Conservation (phyloP, 108 stramenopile species). For the Cyclotella atomus region DNA sequence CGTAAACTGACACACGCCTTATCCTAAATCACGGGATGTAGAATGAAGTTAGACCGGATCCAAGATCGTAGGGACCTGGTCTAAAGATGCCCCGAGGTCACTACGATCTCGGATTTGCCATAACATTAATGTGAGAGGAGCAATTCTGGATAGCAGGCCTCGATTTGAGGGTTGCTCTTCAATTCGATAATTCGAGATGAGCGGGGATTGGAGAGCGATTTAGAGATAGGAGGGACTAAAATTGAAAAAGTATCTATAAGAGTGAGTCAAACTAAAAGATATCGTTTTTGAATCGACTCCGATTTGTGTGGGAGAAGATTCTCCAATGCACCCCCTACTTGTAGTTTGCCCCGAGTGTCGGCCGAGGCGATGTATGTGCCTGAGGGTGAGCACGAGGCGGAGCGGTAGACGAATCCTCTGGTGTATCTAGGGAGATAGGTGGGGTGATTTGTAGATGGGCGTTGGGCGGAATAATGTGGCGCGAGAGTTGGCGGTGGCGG, state of each 20-base stretch:
- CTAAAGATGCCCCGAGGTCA: neutral
- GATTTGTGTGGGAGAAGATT: too few relatives aligned
- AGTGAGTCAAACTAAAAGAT: neutral
- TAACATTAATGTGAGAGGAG: constrained; percentile 4
- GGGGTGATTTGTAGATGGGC: too few relatives aligned
- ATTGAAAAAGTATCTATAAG: neutral
- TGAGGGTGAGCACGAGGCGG: too few relatives aligned
- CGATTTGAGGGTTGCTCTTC: constrained; percentile 3
- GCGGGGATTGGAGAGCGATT: neutral
- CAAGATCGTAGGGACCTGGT: constrained; percentile 7
- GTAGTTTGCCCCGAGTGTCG: too few relatives aligned
- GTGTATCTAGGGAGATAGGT: too few relatives aligned
- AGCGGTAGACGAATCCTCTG: too few relatives aligned
- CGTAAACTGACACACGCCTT: too few relatives aligned
- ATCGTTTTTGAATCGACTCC: neutral
- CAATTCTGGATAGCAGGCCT: neutral
- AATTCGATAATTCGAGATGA: neutral
- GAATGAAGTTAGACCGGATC: neutral
- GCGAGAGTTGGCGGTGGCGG: too few relatives aligned
- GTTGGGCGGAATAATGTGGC: too few relatives aligned
- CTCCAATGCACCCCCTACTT: too few relatives aligned
- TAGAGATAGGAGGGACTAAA: neutral
- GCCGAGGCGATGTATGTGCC: too few relatives aligned
- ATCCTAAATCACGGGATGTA: neutral
- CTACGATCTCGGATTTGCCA: neutral